A percentile compares a stretch with the other conserved stretches of the same genome.
These are phyloP conservation scores for Excoecaria agallocha DNA, from an alignment of 345 rosid genomes.

Conservation along the genomic window DNA sequence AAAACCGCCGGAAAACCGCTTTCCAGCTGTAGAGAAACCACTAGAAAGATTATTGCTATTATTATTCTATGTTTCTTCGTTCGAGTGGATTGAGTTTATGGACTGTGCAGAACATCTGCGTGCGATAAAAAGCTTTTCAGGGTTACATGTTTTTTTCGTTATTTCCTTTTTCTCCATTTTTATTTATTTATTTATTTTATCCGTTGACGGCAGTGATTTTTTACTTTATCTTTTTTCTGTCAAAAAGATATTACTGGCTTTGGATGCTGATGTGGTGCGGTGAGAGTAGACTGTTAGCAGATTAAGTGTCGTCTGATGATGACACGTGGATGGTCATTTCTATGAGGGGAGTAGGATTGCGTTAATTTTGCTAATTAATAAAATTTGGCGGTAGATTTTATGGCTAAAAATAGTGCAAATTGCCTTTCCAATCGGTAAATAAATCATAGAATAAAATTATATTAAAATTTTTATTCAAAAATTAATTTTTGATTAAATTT, in stretches of 20 bases:
- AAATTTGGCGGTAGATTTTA: not conserved
- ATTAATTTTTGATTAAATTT: too few species aligned
- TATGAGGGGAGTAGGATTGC: not conserved
- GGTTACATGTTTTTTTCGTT: not conserved
- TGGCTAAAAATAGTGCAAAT: not conserved
- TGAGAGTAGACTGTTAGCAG: not conserved
- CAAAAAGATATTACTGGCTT: not conserved
- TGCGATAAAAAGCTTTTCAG: not conserved
- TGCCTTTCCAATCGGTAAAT: not conserved
- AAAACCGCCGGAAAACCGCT: conserved; percentile 6
- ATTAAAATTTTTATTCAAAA: not conserved
- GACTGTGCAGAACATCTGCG: not conserved
- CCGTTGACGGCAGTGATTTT: conserved; percentile 8
- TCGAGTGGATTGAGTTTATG: not conserved
- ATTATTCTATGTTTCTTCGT: not conserved
- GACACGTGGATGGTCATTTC: not conserved
- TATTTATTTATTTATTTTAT: not conserved
- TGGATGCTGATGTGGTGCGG: not conserved
- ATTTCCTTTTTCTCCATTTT: not conserved
- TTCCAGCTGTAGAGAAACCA: not conserved
- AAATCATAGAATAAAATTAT: not conserved
- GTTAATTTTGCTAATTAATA: not conserved
- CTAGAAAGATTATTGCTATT: too few species aligned
- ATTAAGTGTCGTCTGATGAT: not conserved
- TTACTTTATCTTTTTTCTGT: too few species aligned